Base-by-base conservation (phyloP, 345 rosid species). In the Syzygium aromaticum region DNA sequence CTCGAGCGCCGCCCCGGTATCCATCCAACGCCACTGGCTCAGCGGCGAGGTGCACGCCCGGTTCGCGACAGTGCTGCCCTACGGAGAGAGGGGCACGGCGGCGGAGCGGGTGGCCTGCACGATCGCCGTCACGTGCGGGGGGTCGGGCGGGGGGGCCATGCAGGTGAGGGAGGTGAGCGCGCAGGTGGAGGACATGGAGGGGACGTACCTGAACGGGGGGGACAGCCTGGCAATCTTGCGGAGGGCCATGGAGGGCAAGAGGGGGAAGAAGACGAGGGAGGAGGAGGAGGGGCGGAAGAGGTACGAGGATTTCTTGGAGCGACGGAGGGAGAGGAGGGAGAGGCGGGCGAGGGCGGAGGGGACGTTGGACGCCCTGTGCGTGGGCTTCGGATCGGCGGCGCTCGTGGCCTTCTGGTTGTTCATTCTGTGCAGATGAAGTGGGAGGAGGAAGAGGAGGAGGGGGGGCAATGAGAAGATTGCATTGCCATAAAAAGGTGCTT, bases 101-200 rank as follows among this genome's bases (percentile, higher is more conserved):
- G 46, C 87, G 73, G 93, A 94, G 88, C 40, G 67, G n/a, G 93
- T 87, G 86, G 88, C 90, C 88, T 93, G 95, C 82, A 94, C 88
- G 86, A 90, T 95, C 5, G 85, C 93, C 88, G 93, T 95, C 84
- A 93, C 95, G 89, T 93, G 95, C 90, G 96, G 94, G 11, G 91
- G 92, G 5, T 25, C 46, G 16, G 15, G 52, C 11, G 92, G 90
- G 52, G 96, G 94, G 89, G 93, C 88, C 88, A 91, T 93, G 88
- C 96, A 97, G 95, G 93, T 94, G 88, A 87, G 93, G 94, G 98
- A 96, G 82, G 98, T 97, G 80, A 90, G 94, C 54, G 78, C 6
- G 77, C 33, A 38, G 78, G 91, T 91, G 86, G 96, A 97, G 95
- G 93, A 94, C 89, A 87, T 93, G 94, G 98, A 96, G 77, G 98